Evolutionary conservation across 2,329 filamentous ascomycete genomes (phyloP).

Genomic region (Coccinonectria pachysandricola): DNA sequence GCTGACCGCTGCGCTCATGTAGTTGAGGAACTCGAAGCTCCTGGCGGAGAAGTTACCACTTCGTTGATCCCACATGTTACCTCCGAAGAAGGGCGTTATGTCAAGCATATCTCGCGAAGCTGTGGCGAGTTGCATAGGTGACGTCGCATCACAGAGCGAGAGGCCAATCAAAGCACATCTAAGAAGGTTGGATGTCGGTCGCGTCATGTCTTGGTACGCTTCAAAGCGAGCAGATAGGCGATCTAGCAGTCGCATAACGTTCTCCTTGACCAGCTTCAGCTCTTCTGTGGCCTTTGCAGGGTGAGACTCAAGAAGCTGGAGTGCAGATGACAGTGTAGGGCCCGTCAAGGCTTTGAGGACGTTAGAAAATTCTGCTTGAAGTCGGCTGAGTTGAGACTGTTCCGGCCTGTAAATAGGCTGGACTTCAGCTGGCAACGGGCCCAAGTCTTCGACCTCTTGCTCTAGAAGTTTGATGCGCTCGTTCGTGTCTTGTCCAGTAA

Average conservation of each 20-base stretch:
- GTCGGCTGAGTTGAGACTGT: slow-evolving; percentile 52
- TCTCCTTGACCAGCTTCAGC: slow-evolving; percentile 41
- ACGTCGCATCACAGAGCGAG: slow-evolving; percentile 42
- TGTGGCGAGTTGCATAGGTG: slow-evolving; percentile 31
- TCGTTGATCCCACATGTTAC: slow-evolving; percentile 23
- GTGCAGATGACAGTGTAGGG: slow-evolving; percentile 30
- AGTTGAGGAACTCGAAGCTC: slow-evolving; percentile 34
- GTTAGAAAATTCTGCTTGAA: slow-evolving; percentile 79
- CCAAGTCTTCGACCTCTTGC: slow-evolving; percentile 52
- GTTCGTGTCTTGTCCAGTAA: slow-evolving; percentile 59
- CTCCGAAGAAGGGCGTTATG: slow-evolving; percentile 48
- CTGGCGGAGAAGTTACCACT: slow-evolving; percentile 11
- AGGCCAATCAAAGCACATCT: slow-evolving; percentile 69
- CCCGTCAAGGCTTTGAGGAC: slow-evolving; percentile 55
- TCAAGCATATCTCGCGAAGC: slow-evolving; percentile 29
- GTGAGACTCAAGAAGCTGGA: slow-evolving; percentile 15
- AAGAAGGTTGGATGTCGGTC: slow-evolving; percentile 68
- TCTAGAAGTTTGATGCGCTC: slow-evolving; percentile 54
- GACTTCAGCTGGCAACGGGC: slow-evolving; percentile 53
- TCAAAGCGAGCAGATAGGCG: slow-evolving; percentile 62
- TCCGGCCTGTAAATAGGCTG: slow-evolving; percentile 61
- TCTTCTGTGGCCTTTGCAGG: slow-evolving; percentile 22
- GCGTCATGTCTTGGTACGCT: slow-evolving; percentile 76
- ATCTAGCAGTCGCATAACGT: slow-evolving; percentile 57
- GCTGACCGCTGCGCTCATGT: slow-evolving; percentile 25